Conservation (phyloP, 306 rosid genomes). For the Astragalus membranaceus region DNA sequence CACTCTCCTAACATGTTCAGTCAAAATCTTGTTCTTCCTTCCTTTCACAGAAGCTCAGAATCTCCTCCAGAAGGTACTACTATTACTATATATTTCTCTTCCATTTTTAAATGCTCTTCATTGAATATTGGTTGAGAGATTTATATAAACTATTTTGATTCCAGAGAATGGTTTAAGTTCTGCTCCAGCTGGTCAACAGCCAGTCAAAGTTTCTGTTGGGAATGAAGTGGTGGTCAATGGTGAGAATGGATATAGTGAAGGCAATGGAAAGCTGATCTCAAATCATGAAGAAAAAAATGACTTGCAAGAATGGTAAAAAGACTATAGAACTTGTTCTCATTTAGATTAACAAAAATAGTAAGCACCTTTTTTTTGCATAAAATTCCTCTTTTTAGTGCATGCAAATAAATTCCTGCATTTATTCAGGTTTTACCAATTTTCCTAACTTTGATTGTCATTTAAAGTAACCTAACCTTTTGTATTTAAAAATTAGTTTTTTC, state of each 20-base stretch:
- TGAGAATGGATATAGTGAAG: constrained; percentile 12
- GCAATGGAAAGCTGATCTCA: constrained; percentile 40
- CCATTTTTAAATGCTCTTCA: not conserved
- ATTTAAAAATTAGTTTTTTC: not conserved
- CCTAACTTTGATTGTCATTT: constrained; percentile 2
- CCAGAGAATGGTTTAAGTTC: constrained; percentile 49
- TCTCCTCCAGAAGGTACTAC: constrained; percentile 37
- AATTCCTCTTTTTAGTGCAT: constrained; percentile 26
- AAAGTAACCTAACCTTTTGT: not conserved
- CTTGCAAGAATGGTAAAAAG: constrained; percentile 59
- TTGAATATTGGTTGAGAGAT: constrained; percentile 9
- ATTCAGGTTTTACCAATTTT: constrained; percentile 10
- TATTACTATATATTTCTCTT: not conserved
- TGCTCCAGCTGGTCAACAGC: constrained; percentile 31
- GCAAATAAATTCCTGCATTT: constrained; percentile 22
- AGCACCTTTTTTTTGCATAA: constrained; percentile 20
- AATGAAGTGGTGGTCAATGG: constrained; percentile 22
- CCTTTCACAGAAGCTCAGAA: constrained; percentile 45
- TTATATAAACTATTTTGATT: not conserved
- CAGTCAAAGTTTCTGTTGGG: too few relatives aligned
- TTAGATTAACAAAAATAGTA: constrained; percentile 16
- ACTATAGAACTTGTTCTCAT: not conserved
- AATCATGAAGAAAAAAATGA: constrained; percentile 48
- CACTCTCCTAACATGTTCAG: constrained; percentile 58
- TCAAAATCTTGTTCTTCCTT: constrained; percentile 44